These are phyloP conservation scores for Dothistroma septosporum DNA, from an alignment of 2,329 filamentous ascomycete genomes.

Conservation along the genomic window DNA sequence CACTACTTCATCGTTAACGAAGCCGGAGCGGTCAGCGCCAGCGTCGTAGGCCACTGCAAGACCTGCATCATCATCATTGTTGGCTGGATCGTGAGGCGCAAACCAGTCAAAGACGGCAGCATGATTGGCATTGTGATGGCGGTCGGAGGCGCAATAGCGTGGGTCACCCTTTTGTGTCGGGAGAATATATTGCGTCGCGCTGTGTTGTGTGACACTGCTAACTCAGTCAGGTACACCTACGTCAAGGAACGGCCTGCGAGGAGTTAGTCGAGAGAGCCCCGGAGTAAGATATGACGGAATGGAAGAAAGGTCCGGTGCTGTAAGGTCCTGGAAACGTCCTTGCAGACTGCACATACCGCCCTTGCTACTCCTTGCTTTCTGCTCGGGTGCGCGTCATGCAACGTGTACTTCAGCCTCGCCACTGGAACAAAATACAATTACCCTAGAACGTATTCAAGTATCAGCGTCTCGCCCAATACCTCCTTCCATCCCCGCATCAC, in stretches of 20 bases:
- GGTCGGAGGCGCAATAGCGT: conserved; percentile 33
- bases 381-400: no score
- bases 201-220: conserved; percentile 4
- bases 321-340: neutral
- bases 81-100: conserved; percentile 30
- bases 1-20: conserved; percentile 36
- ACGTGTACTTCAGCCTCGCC: neutral
- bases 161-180: conserved; percentile 13
- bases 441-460: neutral
- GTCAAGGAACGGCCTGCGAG: conserved; percentile 17
- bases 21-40: conserved; percentile 33
- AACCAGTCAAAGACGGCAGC: conserved; percentile 27
- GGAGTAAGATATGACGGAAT: neutral
- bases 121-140: conserved; percentile 31
- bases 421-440: neutral
- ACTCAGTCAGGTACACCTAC: conserved; percentile 16
- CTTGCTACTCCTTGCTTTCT: conserved; percentile 1
- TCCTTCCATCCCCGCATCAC: neutral
- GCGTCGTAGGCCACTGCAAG: conserved; percentile 36
- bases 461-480: neutral
- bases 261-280: conserved; percentile 1
- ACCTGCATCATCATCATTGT: conserved; percentile 33
- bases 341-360: neutral
- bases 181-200: neutral
- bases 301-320: neutral